Percentiles rank a stretch among this genome's conserved stretches.
Evolutionary conservation across 1,284 basidiomycete genomes (phyloP).

Genomic region (Ustilago tritici): DNA sequence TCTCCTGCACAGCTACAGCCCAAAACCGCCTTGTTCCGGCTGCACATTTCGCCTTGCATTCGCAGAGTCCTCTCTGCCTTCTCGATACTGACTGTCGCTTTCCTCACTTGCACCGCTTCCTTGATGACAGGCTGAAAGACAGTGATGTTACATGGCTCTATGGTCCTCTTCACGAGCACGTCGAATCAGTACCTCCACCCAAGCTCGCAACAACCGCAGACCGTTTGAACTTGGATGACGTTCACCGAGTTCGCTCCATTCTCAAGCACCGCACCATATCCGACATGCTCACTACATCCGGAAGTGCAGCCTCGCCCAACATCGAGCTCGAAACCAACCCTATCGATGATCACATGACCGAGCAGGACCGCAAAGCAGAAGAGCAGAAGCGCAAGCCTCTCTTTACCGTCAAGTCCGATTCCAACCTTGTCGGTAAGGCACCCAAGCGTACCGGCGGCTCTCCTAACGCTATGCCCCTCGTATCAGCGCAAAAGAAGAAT

Average conservation of each 20-base stretch:
- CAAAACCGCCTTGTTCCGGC: too few species aligned
- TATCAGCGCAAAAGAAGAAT: constrained; percentile 42
- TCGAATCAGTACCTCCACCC: constrained; percentile 75
- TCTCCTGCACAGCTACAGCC: too few species aligned
- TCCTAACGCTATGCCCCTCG: constrained; percentile 38
- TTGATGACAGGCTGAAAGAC: constrained; percentile 87
- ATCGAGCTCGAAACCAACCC: constrained; percentile 68
- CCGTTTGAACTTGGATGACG: constrained; percentile 72
- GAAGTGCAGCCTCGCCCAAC: constrained; percentile 72
- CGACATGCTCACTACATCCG: constrained; percentile 79
- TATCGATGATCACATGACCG: constrained; percentile 53
- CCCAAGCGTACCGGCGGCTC: constrained; percentile 45
- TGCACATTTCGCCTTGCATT: too few species aligned
- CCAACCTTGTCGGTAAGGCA: constrained; percentile 48
- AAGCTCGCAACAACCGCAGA: constrained; percentile 73
- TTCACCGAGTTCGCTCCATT: constrained; percentile 79
- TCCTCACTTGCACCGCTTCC: neutral
- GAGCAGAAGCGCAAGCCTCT: constrained; percentile 33
- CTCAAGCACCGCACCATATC: constrained; percentile 94
- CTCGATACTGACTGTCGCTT: constrained; percentile 7
- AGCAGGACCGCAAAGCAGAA: constrained; percentile 48
- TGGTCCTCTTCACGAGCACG: constrained; percentile 82
- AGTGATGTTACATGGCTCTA: constrained; percentile 99
- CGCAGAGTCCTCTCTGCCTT: too few species aligned
- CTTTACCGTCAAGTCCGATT: constrained; percentile 57